Evolutionary conservation across 202 grass and related monocot species (phyloP).

Genomic region (Schoenoplectus tabernaemontani): DNA sequence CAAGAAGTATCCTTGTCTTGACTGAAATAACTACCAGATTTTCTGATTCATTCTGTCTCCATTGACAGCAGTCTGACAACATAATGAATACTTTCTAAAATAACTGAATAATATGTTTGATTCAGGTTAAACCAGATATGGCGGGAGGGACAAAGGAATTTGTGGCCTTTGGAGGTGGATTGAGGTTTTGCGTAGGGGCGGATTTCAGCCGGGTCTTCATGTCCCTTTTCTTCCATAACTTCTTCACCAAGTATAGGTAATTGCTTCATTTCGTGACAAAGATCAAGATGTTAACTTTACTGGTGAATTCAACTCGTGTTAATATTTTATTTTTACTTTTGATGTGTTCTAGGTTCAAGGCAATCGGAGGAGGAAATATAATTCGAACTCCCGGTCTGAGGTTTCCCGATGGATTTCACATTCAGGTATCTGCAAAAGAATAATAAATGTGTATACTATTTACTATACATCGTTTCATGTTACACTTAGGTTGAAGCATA

Average conservation of each 20-base stretch:
- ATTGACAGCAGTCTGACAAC: background rate
- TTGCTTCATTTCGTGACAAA: constrained; percentile 1
- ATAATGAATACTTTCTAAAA: background rate
- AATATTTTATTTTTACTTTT: background rate
- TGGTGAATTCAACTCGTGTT: background rate
- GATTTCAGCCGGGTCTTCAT: constrained; percentile 65
- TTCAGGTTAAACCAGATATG: constrained; percentile 44
- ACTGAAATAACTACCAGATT: background rate
- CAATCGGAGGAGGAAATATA: constrained; percentile 58
- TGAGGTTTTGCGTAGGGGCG: constrained; percentile 61
- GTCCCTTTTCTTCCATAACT: constrained; percentile 58
- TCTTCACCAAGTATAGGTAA: constrained; percentile 75
- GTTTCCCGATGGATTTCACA: constrained; percentile 57
- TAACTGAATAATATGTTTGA: background rate
- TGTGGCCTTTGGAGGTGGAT: constrained; percentile 66
- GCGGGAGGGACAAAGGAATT: constrained; percentile 62
- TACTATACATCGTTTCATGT: background rate
- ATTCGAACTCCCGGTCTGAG: constrained; percentile 57
- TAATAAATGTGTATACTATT: constrained; percentile 1
- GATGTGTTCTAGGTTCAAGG: constrained; percentile 34
- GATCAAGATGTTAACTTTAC: background rate
- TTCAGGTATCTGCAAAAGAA: constrained; percentile 52
- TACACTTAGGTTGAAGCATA: background rate
- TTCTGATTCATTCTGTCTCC: background rate
- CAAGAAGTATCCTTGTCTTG: background rate